Conservation (phyloP, 768 basidiomycete species). For the Pisolithus sp. region DNA sequence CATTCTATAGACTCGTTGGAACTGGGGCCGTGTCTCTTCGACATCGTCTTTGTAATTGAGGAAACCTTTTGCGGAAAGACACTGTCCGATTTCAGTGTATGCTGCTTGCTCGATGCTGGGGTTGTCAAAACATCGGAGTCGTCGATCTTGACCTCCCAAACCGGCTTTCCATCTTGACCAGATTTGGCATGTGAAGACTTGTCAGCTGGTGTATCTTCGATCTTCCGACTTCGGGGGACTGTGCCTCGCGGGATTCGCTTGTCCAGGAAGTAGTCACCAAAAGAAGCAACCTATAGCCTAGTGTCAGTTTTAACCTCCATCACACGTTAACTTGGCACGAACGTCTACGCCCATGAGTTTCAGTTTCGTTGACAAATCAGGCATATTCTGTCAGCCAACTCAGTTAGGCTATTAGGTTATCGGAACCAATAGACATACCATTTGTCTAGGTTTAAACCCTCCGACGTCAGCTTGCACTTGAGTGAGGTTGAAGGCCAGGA, state of each 20-base stretch:
- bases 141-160: slow-evolving; percentile 11
- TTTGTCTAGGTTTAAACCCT: slow-evolving; percentile 36
- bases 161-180: background rate
- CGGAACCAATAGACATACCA: slow-evolving; percentile 24
- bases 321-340: slow-evolving; percentile 5
- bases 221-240: background rate
- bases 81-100: background rate
- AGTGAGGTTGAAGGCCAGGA: slow-evolving; percentile 67
- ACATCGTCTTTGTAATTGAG: background rate
- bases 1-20: slow-evolving; percentile 44
- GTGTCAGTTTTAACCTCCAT: background rate
- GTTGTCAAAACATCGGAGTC: background rate
- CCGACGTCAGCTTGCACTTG: slow-evolving; percentile 40
- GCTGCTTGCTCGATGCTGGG: slow-evolving; percentile 9
- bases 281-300: slow-evolving; percentile 46
- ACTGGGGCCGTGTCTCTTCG: slow-evolving; percentile 10
- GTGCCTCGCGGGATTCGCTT: slow-evolving; percentile 23
- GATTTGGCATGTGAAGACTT: background rate
- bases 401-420: background rate
- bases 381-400: slow-evolving; percentile 36
- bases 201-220: background rate
- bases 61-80: background rate
- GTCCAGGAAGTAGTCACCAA: slow-evolving; percentile 71
- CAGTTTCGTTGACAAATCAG: slow-evolving; percentile 67
- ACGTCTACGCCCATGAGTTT: slow-evolving; percentile 54